Base-by-base conservation (phyloP, 2,329 filamentous ascomycete species). In the Colletotrichum liaoningense region DNA sequence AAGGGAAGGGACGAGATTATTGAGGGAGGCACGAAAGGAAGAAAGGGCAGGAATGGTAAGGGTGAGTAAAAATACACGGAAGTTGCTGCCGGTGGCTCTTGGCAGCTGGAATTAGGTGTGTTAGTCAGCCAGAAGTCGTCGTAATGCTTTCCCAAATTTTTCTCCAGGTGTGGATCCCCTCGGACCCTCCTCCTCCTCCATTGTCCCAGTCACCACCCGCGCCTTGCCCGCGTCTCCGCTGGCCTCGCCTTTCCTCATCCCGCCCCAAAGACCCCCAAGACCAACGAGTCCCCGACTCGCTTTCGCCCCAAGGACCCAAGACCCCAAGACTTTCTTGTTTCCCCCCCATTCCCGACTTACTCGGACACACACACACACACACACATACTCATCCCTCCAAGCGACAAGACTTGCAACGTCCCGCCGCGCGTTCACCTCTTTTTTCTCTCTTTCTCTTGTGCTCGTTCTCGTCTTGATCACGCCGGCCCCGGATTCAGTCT, bases 81-180 rank as follows among this genome's bases (percentile, higher is more conserved):
- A 73, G 70, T 60, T 33, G 60, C 60, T 73, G 70, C 70, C 70
- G 70, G 30, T 30, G 60, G 46, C 63, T 73, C 70, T 73, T 73
- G 70, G 70, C 70, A 70, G 33, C 28, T 38, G 33, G 24, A 38
- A 35, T 38, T n/a, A 35, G 24, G 22, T 22, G 33, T 57, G 26
- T 73, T 73, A 73, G 70, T 73, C 70, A 73, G 42, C 67, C 55
- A 14, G 66, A 67, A 73, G 70, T 73, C 70, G 70, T 73, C 70
- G 70, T 73, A 73, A 73, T 70, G 59, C 67, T 73, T 70, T 70
- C 70, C 70, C 70, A 73, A 72, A 70, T 65, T 73, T 73, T 70
- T 54, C 59, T 35, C 55, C 42, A 52, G 49, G 55, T 67, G 69
- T 67, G 70, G 60, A 65, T 67, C 70, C 42, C 57, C 35, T 63